Evolutionary conservation across 495 filamentous ascomycete species (phyloP), one percentile per base, ranked within the genome.

Genomic region (Daldinia caldariorum): DNA sequence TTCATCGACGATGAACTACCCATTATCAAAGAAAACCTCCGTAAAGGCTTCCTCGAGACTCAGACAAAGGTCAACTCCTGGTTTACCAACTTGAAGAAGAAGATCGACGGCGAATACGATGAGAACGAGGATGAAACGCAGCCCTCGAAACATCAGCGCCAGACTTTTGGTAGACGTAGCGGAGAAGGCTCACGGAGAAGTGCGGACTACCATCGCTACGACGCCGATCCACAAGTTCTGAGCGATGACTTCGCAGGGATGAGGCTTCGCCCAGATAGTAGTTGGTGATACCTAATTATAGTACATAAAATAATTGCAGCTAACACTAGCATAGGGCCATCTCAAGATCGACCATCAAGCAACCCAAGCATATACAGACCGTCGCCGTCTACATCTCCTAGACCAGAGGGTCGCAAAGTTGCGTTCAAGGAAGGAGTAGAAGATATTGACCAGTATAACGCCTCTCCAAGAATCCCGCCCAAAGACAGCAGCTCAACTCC

Each of bases 1-100:
- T 97, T 97, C 76, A 88, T 99, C 76, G 94, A 99, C 77, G 95
- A 99, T 74, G 95, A 99, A 71, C 85, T 99, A 49, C 95, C 95
- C 3, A 89, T 94, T 53, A 97, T 99, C 77, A 90, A 89, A 64
- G 92, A 97, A 74, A 97, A 96, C 68, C 87, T 99, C 69, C 91
- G 89, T 72, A 97, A 98, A 81, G 95, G 95, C 1, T 98, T 99
- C 80, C 61, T 95, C 41, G 93, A 98, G 67, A 99, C 95, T 22
- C 95, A 99, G 82, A 87, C 85, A 12, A 97, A 90, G 75, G 92
- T 99, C 75, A 98, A 96, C 81, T 84, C 87, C 51, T 98, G 94
- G 94, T 90, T 99, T 54, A 90, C 87, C 50, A 92, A 89, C 70
- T 80, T 99, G 62, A 95, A 91, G 80, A 97, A 97, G 86, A 89